Base-by-base conservation (phyloP, 768 basidiomycete species). In the Pleurotus ostreatus region DNA sequence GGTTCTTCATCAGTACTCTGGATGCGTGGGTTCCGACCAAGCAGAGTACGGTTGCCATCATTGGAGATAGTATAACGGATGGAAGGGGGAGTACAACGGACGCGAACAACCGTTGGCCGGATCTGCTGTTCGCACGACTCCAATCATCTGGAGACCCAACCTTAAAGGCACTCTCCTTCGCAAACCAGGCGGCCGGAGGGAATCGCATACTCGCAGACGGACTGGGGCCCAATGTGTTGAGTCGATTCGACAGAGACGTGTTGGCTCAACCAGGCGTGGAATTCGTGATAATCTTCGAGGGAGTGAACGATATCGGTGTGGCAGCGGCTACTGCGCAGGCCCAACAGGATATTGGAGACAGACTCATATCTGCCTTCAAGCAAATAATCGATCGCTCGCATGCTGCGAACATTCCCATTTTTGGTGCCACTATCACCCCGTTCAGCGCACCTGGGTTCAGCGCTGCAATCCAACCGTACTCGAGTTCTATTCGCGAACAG, bases 51-150 rank as follows among this genome's bases (percentile, higher is more conserved):
- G 68, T 78, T 23, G 72, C 70, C 26, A 74, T 81, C 55, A 71
- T 81, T 26, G 80, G 80, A 4, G 80, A 81, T 65, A 79, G 77
- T 61, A 78, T 80, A 55, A 81, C 80, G 1, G 80, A 81, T 57
- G 80, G 80, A 15, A 73, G 79, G 26, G 79, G 70, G 37, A 78
- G 75, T 62, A 68, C 66, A 47, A 74, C 69, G 11, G 70, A 81
- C 60, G 61, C 57, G 46, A 80, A 81, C 62, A 71, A 79, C 68
- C 69, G 79, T 25, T 80, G 80, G 79, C 78, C 80, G 16, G 79
- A 81, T 65, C 74, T 73, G 20, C 63, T 81, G 40, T 69, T 78
- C 30, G 71, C 69, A 1, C 71, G 71, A 16, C 71, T 77, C 62
- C 77, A 78, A 57, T 23, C 51, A 5, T 53, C 51, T 8, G 59